These are phyloP conservation scores for Venturia asperata DNA, from an alignment of 2,329 filamentous ascomycete species.

Conservation along the genomic window DNA sequence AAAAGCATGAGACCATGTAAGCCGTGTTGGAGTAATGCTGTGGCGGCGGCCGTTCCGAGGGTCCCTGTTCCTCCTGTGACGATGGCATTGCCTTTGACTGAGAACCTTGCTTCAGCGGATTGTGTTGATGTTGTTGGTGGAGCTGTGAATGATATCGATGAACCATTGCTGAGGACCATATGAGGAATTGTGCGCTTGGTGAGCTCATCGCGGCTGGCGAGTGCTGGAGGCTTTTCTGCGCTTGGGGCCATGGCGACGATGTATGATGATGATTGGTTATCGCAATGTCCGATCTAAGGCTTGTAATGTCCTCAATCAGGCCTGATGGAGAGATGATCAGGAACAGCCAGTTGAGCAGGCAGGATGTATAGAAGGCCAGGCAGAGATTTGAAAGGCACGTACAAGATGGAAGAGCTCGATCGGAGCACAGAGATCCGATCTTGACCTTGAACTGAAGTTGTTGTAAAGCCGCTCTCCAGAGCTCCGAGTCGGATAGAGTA, in stretches of 20 bases:
- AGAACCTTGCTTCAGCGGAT: slow-evolving; percentile 12
- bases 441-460: not conserved
- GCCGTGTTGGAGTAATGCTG: slow-evolving; percentile 63
- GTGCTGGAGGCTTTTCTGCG: not conserved
- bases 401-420: not conserved
- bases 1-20: slow-evolving; percentile 52
- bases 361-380: not conserved
- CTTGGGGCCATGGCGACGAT: not conserved
- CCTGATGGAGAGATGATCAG: not conserved
- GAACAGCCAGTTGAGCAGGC: not conserved
- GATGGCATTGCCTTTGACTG: slow-evolving; percentile 24
- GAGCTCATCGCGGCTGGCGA: slow-evolving; percentile 11
- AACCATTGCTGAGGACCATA: slow-evolving; percentile 9
- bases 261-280: not conserved
- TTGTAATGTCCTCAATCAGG: not conserved
- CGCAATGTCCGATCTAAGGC: not conserved
- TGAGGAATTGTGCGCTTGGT: slow-evolving; percentile 14
- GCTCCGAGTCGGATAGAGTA: too few species aligned
- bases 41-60: slow-evolving; percentile 50
- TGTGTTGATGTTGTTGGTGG: not conserved
- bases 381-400: not conserved
- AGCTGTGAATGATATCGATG: slow-evolving; percentile 2
- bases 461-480: not conserved
- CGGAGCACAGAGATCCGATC: slow-evolving; percentile 3
- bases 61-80: slow-evolving; percentile 62